Evolutionary conservation across 768 basidiomycete genomes (phyloP).

Genomic region (Dendrothele bispora): DNA sequence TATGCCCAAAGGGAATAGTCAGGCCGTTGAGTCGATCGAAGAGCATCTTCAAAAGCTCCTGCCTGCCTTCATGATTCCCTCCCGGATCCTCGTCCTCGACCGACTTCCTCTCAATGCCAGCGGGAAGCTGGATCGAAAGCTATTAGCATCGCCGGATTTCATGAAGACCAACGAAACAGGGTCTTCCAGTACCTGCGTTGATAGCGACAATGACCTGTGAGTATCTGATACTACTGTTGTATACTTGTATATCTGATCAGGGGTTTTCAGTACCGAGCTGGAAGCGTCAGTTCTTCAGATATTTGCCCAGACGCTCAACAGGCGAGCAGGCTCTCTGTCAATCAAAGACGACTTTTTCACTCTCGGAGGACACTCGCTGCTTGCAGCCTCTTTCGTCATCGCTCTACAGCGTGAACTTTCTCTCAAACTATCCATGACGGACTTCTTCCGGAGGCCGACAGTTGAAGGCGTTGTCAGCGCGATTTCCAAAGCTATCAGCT

Average conservation of each 20-base stretch:
- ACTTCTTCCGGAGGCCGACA: neutral
- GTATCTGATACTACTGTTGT: no score
- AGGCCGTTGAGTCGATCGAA: neutral
- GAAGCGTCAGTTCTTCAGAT: neutral
- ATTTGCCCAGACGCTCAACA: neutral
- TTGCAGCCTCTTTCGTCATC: neutral
- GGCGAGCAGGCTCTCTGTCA: neutral
- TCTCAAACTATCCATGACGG: neutral
- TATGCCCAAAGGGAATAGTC: no score
- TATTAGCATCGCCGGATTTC: neutral
- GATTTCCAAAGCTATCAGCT: no score
- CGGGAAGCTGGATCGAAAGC: neutral
- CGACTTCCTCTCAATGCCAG: neutral
- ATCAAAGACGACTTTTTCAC: neutral
- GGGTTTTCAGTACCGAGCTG: no score
- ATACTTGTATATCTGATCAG: no score
- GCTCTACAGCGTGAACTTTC: neutral
- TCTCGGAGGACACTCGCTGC: neutral
- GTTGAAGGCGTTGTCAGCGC: neutral
- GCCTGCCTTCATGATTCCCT: neutral
- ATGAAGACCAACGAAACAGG: neutral
- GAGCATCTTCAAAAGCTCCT: neutral
- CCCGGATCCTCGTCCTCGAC: neutral
- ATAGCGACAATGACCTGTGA: no score
- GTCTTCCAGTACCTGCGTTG: no score